These are phyloP conservation scores for Colletotrichum limetticola DNA, from an alignment of 2,329 filamentous ascomycete genomes.

Conservation along the genomic window DNA sequence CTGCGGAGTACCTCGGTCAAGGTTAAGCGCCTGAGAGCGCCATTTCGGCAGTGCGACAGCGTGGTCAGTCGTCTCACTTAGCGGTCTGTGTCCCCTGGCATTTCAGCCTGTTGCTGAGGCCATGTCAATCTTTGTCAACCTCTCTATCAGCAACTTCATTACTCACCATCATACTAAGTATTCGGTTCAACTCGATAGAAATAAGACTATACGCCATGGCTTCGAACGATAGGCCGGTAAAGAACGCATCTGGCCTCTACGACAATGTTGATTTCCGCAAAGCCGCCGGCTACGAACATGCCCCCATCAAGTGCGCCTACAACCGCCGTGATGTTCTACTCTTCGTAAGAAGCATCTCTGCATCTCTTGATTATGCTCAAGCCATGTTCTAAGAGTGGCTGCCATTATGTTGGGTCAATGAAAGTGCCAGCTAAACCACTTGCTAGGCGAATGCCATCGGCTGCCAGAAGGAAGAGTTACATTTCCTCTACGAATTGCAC, in stretches of 20 bases:
- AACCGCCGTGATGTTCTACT: slow-evolving; percentile 55
- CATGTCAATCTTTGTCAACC: not conserved
- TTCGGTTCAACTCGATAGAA: not conserved
- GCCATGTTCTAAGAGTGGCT: too few relatives aligned
- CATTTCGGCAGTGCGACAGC: not conserved
- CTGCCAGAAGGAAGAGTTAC: slow-evolving; percentile 49
- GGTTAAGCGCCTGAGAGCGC: not conserved
- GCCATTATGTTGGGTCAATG: too few relatives aligned
- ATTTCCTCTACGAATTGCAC: slow-evolving; percentile 57
- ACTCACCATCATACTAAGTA: not conserved
- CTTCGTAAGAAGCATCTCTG: slow-evolving; percentile 43
- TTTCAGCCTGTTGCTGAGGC: too few relatives aligned
- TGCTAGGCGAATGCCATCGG: slow-evolving; percentile 52
- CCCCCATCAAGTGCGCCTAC: slow-evolving; percentile 51
- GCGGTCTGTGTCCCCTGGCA: not conserved
- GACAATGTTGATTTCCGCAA: slow-evolving; percentile 54
- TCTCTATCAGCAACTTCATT: not conserved
- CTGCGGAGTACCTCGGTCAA: slow-evolving; percentile 8
- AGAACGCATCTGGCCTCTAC: slow-evolving; percentile 50
- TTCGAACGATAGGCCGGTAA: slow-evolving; percentile 44
- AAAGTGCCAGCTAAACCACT: not conserved
- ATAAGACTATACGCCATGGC: slow-evolving; percentile 16
- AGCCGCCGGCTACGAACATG: slow-evolving; percentile 48
- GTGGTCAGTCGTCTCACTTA: not conserved
- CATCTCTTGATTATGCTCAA: too few relatives aligned